These are phyloP conservation scores for Potentilla sterilis DNA, from an alignment of 306 rosid genomes.

Conservation along the genomic window DNA sequence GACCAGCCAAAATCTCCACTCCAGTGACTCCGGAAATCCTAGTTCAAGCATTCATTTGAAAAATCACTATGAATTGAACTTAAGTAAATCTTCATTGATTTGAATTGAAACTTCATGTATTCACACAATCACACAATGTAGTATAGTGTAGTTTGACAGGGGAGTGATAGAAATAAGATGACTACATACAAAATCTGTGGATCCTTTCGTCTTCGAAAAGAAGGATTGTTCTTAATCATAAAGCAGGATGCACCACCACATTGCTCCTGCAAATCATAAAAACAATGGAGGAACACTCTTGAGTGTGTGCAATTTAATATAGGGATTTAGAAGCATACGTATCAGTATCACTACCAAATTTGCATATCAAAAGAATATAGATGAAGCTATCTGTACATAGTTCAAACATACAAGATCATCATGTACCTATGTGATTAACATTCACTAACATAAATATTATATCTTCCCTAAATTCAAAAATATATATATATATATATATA, in stretches of 20 bases:
- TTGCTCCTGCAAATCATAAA: constrained; percentile 38
- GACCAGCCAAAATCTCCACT: constrained; percentile 76
- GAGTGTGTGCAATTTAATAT: background rate
- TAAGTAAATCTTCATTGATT: background rate
- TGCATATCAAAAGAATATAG: too few relatives aligned
- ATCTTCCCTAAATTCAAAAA: background rate
- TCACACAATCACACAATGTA: background rate
- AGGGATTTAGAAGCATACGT: background rate
- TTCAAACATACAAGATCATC: background rate
- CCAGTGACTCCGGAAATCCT: constrained; percentile 75
- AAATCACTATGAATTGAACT: constrained; percentile 12
- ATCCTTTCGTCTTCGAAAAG: constrained; percentile 37
- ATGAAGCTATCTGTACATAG: background rate
- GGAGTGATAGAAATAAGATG: background rate
- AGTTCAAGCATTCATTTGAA: constrained; percentile 3
- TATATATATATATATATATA: too few relatives aligned
- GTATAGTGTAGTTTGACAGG: background rate
- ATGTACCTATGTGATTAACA: background rate
- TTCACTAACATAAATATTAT: background rate
- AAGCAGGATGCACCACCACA: constrained; percentile 73
- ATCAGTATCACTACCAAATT: background rate
- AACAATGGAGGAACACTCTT: background rate
- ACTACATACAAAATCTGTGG: constrained; percentile 62
- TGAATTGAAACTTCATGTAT: too few relatives aligned
- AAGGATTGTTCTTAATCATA: constrained; percentile 57